Evolutionary conservation across 192 early-diverging fungal genomes (phyloP).

Genomic region (Backusella australiensis): DNA sequence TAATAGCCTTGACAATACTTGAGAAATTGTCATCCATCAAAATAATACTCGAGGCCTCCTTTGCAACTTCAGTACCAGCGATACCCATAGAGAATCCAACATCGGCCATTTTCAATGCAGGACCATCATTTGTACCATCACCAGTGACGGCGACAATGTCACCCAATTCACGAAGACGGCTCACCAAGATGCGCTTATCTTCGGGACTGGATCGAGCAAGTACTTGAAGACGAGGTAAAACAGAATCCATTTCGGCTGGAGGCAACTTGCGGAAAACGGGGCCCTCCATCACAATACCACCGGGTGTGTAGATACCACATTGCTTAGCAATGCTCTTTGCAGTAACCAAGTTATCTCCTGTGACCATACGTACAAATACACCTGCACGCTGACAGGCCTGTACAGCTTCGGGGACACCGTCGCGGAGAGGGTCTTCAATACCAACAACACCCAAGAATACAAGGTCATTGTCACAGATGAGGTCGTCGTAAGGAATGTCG

Average conservation of each 20-base stretch:
- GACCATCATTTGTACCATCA: conserved; percentile 98
- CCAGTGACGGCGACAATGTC: conserved; percentile 98
- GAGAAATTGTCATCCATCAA: conserved; percentile 99
- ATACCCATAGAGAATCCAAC: conserved; percentile 99
- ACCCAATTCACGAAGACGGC: conserved; percentile 80
- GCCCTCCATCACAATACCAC: conserved; percentile 92
- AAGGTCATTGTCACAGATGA: conserved; percentile 54
- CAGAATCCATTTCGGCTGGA: conserved; percentile 77
- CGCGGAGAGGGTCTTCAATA: conserved; percentile 94
- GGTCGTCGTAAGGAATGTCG: conserved; percentile 51
- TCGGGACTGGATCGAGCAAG: conserved; percentile 92
- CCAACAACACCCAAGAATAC: conserved; percentile 88
- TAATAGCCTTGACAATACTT: conserved; percentile 92
- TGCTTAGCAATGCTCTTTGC: conserved; percentile 91
- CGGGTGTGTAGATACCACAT: conserved; percentile 85
- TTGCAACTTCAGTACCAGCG: conserved; percentile 98
- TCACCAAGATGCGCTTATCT: conserved; percentile 94
- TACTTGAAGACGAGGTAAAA: conserved; percentile 90
- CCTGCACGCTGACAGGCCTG: conserved; percentile 82
- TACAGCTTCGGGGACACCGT: conserved; percentile 91
- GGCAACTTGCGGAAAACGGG: conserved; percentile 86
- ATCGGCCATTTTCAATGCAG: conserved; percentile 91
- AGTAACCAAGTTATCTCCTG: conserved; percentile 93
- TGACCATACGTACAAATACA: conserved; percentile 97
- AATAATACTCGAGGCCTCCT: conserved; percentile 96